phyloP scores from a whole-genome alignment of 192 early-diverging fungal genomes.

The Martensiomyces pterosporus region DNA sequence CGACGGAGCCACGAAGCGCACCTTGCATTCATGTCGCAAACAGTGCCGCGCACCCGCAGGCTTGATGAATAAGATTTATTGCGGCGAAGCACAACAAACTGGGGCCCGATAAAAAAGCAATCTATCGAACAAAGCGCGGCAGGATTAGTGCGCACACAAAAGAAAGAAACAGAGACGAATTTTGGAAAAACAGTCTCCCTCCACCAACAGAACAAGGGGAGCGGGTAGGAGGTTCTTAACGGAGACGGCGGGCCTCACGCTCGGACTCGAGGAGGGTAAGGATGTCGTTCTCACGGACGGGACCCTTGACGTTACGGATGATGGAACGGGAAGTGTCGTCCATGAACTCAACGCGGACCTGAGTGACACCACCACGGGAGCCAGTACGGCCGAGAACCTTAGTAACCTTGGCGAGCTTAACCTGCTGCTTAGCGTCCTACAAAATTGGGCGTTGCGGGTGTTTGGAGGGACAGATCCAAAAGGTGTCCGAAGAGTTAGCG shows the following conservation, averaged over 20 bases:
- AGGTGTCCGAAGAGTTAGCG: too few species aligned
- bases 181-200: neutral
- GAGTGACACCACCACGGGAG: conserved; percentile 99
- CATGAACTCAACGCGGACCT: conserved; percentile 98
- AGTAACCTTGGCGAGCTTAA: conserved; percentile 92
- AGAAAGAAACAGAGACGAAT: conserved; percentile 1
- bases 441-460: too few species aligned
- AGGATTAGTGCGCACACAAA: too few species aligned
- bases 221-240: conserved; percentile 58
- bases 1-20: too few species aligned
- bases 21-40: too few species aligned
- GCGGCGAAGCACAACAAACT: conserved; percentile 1
- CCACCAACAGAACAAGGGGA: neutral
- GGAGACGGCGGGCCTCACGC: conserved; percentile 98
- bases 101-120: conserved; percentile 1
- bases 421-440: conserved; percentile 46
- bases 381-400: conserved; percentile 99
- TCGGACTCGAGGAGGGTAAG: conserved; percentile 97
- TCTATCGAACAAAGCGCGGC: neutral
- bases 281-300: conserved; percentile 96
- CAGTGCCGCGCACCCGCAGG: too few species aligned
- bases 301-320: conserved; percentile 99
- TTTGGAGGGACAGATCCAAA: too few species aligned
- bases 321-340: conserved; percentile 94
- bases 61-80: conserved; percentile 8